Base-by-base conservation (phyloP, 495 filamentous ascomycete genomes). In the Parmelia sp. region DNA sequence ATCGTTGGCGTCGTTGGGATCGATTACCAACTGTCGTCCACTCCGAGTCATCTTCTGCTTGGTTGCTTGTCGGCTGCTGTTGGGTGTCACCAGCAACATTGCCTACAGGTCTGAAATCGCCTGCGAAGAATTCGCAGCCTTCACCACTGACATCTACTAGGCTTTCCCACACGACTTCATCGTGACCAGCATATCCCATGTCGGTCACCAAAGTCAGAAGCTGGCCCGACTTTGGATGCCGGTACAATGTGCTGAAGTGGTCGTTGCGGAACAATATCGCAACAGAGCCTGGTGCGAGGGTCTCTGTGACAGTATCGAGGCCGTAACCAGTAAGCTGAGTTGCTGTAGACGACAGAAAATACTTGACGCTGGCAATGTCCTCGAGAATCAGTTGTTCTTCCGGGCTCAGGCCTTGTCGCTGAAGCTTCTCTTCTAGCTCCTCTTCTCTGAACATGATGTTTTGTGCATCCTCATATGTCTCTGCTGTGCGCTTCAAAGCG, bases 221-320 rank as follows among this genome's bases (percentile, higher is more conserved):
- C 65, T 86, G 81, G 6, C 81, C 74, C 0, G 88, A 88, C 36
- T 83, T 77, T 0, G 91, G 91, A 66, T 94, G 78, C 64, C 91
- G 86, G 72, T 96, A 96, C 0, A 98, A 71, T 0, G 94, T 97
- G 36, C 88, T 88, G 71, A 98, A 98, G 75, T 98, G 94, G 69
- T 97, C 93, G 66, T 98, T 98, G 39, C 94, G 84, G 77, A 98
- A 98, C 3, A 97, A 75, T 57, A 98, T 97, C 0, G 89, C 90
- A 11, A 96, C 79, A 0, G 87, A 83, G 4, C 90, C 91, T 1
- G 90, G 88, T 19, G 78, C 75, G 55, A 96, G 74, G 10, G 75
- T 80, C 53, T 83, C 80, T 4, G 77, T 78, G 17, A 98, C 83
- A 6, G 87, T 83, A 8, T 86, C 80, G 1, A 98, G 83, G 0